Evolutionary conservation across 345 rosid species (phyloP).

Genomic region (Capsella bursapastoris): DNA sequence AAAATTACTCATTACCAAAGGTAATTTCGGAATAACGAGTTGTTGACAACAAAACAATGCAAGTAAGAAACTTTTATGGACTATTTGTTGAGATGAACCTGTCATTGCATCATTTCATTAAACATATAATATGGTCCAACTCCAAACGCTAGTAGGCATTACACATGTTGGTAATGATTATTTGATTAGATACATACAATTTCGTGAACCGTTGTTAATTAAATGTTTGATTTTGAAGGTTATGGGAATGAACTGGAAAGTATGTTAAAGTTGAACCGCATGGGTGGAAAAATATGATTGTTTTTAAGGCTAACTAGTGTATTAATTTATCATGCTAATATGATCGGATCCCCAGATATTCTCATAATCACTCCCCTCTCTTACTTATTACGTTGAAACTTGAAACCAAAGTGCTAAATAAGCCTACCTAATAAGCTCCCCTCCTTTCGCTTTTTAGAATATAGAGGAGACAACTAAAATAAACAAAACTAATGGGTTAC

Average conservation of each 20-base stretch:
- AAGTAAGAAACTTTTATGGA: not conserved
- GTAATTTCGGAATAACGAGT: not conserved
- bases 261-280: conserved; percentile 38
- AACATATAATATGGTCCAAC: conserved; percentile 36
- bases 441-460: conserved; percentile 41
- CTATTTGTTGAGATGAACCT: not conserved
- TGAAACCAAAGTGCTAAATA: conserved; percentile 30
- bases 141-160: conserved; percentile 27
- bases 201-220: conserved; percentile 17
- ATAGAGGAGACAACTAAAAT: conserved; percentile 21
- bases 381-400: conserved; percentile 38
- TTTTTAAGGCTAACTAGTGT: conserved; percentile 31
- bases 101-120: conserved; percentile 26
- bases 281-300: conserved; percentile 44
- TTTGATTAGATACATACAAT: not conserved
- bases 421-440: not conserved
- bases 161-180: conserved; percentile 9
- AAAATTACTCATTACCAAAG: conserved; percentile 18
- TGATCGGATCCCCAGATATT: conserved; percentile 44
- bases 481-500: not conserved
- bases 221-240: conserved; percentile 12
- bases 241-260: conserved; percentile 46
- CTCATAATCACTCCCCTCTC: conserved; percentile 35
- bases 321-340: conserved; percentile 21
- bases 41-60: conserved; percentile 6